Base-by-base conservation (phyloP, 352 stramenopile genomes). In the Thalassiosira ordinaria region DNA sequence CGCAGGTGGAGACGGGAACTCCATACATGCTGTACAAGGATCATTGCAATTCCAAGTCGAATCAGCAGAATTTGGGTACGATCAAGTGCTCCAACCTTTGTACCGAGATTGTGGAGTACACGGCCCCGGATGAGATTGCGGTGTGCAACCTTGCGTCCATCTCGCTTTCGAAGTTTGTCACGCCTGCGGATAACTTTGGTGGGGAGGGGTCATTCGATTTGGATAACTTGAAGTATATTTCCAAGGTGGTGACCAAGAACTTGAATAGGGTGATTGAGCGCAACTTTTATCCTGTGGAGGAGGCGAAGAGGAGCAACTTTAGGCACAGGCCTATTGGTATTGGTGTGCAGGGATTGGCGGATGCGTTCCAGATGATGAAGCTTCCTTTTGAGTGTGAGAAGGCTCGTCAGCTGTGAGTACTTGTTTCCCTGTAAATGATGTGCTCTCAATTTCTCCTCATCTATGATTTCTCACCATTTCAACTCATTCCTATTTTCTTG, bases 11-110 rank as follows among this genome's bases (percentile, higher is more conserved):
- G 90, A 99, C 97, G 1, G 97, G 97, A 59, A 99, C 97, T 53
- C 97, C 98, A 0, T 99, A 99, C 90, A 99, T 99, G 96, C 89
- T 99, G 5, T 99, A 97, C 93, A 99, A 99, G 91, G 98, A 99
- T 91, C 91, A 96, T 51, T 98, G 95, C 86, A 99, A 99, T 85
- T 82, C 80, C 78, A 99, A 99, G 85, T 98, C 95, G 22, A 99
- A 99, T 91, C 98, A 99, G 91, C 92, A 99, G 88, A 99, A 99
- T 84, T 90, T 99, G n/a, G 98, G 98, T 61, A 99, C 96, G 33
- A 99, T 99, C 86, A 97, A 98, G 62, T 99, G 95, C 57, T 98
- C 95, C 63, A 99, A 99, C 91, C 88, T 99, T 29, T 99, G 98
- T 89, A 99, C 97, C 22, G 97, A 99, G 84, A 98, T 99, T 84